Conservation (phyloP, 768 basidiomycete genomes). For the Mycena haematopus region DNA sequence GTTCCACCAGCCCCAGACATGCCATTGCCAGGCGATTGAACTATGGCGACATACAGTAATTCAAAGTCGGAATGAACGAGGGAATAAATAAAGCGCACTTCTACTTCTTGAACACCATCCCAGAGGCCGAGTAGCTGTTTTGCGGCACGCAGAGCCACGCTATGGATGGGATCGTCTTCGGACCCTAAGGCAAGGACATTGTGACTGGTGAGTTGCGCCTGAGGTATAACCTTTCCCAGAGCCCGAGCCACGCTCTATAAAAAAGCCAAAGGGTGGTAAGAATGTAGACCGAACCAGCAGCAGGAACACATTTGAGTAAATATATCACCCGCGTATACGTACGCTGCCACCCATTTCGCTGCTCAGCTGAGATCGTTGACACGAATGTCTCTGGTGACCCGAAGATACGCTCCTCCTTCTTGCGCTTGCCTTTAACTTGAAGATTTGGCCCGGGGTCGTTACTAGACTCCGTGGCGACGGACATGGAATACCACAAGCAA, state of each 20-base stretch:
- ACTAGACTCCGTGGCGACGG: too few species aligned
- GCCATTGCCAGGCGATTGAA: not conserved
- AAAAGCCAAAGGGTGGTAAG: not conserved
- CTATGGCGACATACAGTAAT: not conserved
- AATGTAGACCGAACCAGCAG: not conserved
- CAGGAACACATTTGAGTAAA: not conserved
- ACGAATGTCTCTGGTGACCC: too few species aligned
- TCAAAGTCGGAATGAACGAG: not conserved
- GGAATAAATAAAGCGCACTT: not conserved
- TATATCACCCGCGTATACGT: not conserved
- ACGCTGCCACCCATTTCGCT: not conserved
- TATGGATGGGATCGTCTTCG: not conserved
- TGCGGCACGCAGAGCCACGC: not conserved
- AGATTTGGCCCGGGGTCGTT: too few species aligned
- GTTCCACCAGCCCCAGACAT: not conserved
- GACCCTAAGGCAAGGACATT: not conserved
- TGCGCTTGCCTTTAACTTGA: too few species aligned
- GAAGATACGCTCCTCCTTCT: too few species aligned
- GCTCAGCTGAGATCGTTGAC: not conserved
- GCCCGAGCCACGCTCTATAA: not conserved
- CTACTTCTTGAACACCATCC: not conserved
- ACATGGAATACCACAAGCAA: too few species aligned
- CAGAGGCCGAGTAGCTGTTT: not conserved
- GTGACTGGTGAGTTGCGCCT: not conserved
- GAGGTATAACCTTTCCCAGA: not conserved